A percentile compares a stretch with the other conserved stretches of the same genome.
phyloP scores from a whole-genome alignment of 2,329 filamentous ascomycete genomes.

The Byssothecium circinans region DNA sequence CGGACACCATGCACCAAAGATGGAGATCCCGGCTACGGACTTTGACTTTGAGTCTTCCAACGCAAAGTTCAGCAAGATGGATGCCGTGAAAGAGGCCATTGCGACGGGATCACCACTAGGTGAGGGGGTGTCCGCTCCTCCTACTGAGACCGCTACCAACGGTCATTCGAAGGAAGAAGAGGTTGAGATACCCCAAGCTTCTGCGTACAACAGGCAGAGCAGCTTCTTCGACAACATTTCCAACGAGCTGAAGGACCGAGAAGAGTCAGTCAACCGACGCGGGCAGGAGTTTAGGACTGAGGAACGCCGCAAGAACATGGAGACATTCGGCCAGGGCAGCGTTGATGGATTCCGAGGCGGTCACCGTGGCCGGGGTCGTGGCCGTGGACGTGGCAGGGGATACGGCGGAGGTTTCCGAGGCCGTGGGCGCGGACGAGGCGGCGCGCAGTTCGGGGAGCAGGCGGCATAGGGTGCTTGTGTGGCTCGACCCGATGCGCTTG shows the following conservation, averaged over 20 bases:
- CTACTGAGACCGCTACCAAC: conserved; percentile 42
- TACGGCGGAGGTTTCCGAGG: conserved; percentile 47
- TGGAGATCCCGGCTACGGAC: conserved; percentile 87
- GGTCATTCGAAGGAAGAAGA: conserved; percentile 41
- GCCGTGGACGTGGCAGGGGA: conserved; percentile 56
- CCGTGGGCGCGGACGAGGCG: conserved; percentile 33
- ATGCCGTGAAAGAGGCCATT: conserved; percentile 85
- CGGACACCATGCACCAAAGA: conserved; percentile 58
- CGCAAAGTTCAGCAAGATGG: conserved; percentile 86
- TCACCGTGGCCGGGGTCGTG: conserved; percentile 77
- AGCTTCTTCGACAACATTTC: conserved; percentile 99
- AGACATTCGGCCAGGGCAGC: conserved; percentile 96
- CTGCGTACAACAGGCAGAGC: conserved; percentile 79
- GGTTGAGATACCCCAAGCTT: conserved; percentile 50
- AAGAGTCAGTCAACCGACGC: conserved; percentile 65
- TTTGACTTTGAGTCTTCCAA: conserved; percentile 89
- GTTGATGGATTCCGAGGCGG: conserved; percentile 81
- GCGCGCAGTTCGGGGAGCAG: conserved; percentile 25
- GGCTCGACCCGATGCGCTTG: neutral
- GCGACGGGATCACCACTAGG: conserved; percentile 71
- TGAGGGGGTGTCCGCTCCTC: conserved; percentile 42
- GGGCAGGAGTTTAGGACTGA: conserved; percentile 88
- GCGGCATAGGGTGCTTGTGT: conserved; percentile 18
- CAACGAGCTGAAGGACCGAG: conserved; percentile 86
- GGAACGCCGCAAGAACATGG: conserved; percentile 93